phyloP scores from a whole-genome alignment of 257 asterid genomes.

The Gardenia jasminoides region DNA sequence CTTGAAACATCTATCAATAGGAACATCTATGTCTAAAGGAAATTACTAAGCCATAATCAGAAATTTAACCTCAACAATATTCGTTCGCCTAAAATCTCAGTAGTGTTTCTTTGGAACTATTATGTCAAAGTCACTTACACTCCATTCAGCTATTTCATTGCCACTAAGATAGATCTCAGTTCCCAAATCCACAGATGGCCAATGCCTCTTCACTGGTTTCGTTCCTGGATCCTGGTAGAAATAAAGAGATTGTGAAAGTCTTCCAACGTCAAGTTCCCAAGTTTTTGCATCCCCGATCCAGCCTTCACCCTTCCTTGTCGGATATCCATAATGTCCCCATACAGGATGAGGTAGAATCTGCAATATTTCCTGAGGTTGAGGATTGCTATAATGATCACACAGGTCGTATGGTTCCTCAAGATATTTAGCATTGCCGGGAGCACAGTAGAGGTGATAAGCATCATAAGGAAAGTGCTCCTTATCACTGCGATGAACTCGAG shows the following conservation, averaged over 20 bases:
- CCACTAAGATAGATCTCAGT: no score
- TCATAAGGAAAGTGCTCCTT: slow-evolving; percentile 50
- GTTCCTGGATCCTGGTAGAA: slow-evolving; percentile 46
- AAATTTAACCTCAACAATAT: no score
- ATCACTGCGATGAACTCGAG: slow-evolving; percentile 51
- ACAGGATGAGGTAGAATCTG: slow-evolving; percentile 79
- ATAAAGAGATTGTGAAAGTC: slow-evolving; percentile 51
- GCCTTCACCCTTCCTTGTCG: slow-evolving; percentile 64
- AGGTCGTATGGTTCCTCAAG: slow-evolving; percentile 43
- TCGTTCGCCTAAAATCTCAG: no score
- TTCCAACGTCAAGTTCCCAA: slow-evolving; percentile 75
- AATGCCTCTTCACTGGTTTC: no score
- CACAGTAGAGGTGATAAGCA: slow-evolving; percentile 72
- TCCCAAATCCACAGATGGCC: no score
- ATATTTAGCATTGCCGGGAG: slow-evolving; percentile 55
- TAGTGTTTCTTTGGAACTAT: no score
- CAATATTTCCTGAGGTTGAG: slow-evolving; percentile 83
- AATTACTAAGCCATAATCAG: no score
- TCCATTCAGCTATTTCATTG: no score
- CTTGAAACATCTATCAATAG: no score
- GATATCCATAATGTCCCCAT: slow-evolving; percentile 81
- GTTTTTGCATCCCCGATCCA: slow-evolving; percentile 73
- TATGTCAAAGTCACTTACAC: no score
- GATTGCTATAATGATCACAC: slow-evolving; percentile 81
- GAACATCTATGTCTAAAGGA: no score